phyloP scores from a whole-genome alignment of 2,329 filamentous ascomycete genomes.

The Amauroascus niger region DNA sequence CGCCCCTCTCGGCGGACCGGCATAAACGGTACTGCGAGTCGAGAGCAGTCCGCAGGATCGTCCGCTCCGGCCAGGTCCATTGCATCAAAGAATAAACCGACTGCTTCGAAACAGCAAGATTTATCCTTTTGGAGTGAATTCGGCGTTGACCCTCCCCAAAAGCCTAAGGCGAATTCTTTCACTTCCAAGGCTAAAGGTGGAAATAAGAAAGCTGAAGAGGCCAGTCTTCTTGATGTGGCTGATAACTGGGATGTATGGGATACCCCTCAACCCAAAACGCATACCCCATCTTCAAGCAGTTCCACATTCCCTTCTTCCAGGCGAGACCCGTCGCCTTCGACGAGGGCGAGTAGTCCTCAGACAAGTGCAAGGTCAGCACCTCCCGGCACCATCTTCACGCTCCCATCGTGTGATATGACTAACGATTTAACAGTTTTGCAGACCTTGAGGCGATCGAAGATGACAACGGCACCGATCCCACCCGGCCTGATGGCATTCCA shows the following conservation, averaged over 20 bases:
- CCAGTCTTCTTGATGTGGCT: conserved; percentile 37
- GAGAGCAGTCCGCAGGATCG: conserved; percentile 25
- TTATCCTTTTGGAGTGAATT: conserved; percentile 44
- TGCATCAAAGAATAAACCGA: conserved; percentile 23
- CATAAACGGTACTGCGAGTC: conserved; percentile 26
- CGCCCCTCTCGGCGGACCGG: conserved; percentile 22
- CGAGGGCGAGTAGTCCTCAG: conserved; percentile 42
- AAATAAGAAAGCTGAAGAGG: conserved; percentile 30
- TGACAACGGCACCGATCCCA: conserved; percentile 23
- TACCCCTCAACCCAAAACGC: conserved; percentile 36
- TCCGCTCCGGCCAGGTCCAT: conserved; percentile 20
- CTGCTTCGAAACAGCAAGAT: conserved; percentile 36
- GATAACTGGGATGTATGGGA: conserved; percentile 51
- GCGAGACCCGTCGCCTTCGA: conserved; percentile 37
- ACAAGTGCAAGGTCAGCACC: conserved; percentile 45
- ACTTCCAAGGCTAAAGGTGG: conserved; percentile 20
- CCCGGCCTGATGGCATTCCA: conserved; percentile 39
- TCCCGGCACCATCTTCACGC: conserved; percentile 17
- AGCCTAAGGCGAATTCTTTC: conserved; percentile 22
- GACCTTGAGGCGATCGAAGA: conserved; percentile 28
- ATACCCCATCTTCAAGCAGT: conserved; percentile 39
- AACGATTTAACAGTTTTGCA: conserved; percentile 28
- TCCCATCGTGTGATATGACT: conserved; percentile 18
- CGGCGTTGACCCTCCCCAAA: conserved; percentile 41
- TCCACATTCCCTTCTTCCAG: conserved; percentile 45